Base-by-base conservation (phyloP, 257 asterid genomes). In the Solanum lycopersicoides region DNA sequence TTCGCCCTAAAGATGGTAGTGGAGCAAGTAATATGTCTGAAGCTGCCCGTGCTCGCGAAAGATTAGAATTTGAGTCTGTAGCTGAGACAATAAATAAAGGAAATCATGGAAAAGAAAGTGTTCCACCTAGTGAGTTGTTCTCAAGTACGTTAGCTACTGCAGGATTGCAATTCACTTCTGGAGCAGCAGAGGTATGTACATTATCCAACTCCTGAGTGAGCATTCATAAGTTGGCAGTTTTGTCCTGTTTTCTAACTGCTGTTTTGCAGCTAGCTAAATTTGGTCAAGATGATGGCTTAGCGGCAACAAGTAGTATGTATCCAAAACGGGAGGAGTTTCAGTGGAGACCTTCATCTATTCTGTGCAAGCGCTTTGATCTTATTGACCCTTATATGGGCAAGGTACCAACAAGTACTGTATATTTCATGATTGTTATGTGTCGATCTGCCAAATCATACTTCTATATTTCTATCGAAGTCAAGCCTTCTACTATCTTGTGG, bases 351-450 rank as follows among this genome's bases (percentile, higher is more conserved):
- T 92, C 98, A 37, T 94, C 99, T 45, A 88, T 97, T 88, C 90
- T 97, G 59, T 97, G 99, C 99, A 97, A 95, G 95, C 98, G 98
- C 87, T 95, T 94, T 92, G 99, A 97, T 93, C 91, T 97, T 87
- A 86, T 88, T 88, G 99, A 97, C 91, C 99, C 99, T 91, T 93
- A 91, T 92, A 93, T 97, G 97, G 98, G 99, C 88, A 95, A 97
- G 99, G 99, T 97, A 93, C 50, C 84, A 47, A 59, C 80, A 23
- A 83, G 59, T 85, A 6, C 21, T 47, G 47, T 68, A n/a, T 84
- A 5, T 80, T 12, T 60, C 34, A 56, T 74, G 30, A 56, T 86
- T 71, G 18, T 80, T 16, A 74, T 56, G 42, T 59, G 25, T 47
- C 39, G 41, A 73, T 72, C 68, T 83, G 28, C 80, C 34, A 42